Evolutionary conservation across 2,329 filamentous ascomycete genomes (phyloP), one percentile per base, ranked within the genome.

Genomic region (Biscogniauxia sp.): DNA sequence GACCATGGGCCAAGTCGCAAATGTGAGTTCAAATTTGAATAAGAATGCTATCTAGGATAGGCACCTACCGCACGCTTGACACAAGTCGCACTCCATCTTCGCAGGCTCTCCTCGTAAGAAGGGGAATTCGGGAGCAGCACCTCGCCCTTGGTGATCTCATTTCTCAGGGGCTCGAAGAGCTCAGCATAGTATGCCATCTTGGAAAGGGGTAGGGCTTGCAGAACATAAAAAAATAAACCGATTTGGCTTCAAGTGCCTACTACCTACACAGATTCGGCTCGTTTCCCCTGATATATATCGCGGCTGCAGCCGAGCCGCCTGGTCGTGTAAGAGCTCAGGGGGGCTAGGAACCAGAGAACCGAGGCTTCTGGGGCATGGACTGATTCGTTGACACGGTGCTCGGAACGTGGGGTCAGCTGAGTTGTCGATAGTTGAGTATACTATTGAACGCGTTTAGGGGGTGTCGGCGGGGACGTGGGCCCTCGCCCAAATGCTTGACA

Each of bases 1-100:
- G n/a, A n/a, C n/a, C 7, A 13, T 32, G 28, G 6, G 28, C 11
- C 1, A 32, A 32, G 2, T 32, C 7, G 11, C 7, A 32, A 3
- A 23, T 23, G 9, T 32, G 9, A 32, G 11, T 9, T 3, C 4
- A 32, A 32, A 32, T n/a, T n/a, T n/a, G 28, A 32, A 32, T 9
- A 32, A 9, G 28, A 13, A 7, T 7, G 6, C 11, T 17, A 3
- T 8, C 3, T 11, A 15, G 17, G 11, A 17, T 13, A 2, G 15
- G 0, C 3, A 53, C 58, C 49, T 54, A 70, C 66, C 19, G 76
- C 76, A 19, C 70, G 73, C 55, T 77, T 77, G 53, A 75, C 61
- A 59, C 73, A 75, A 1, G 74, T 73, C 20, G 69, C 58, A 53
- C 75, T 77, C 76, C 76, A 78, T 61, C 76, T 69, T 26, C 71